Evolutionary conservation across 768 basidiomycete species (phyloP), one percentile per base, ranked within the genome.

Genomic region (Tulasnella sp.): DNA sequence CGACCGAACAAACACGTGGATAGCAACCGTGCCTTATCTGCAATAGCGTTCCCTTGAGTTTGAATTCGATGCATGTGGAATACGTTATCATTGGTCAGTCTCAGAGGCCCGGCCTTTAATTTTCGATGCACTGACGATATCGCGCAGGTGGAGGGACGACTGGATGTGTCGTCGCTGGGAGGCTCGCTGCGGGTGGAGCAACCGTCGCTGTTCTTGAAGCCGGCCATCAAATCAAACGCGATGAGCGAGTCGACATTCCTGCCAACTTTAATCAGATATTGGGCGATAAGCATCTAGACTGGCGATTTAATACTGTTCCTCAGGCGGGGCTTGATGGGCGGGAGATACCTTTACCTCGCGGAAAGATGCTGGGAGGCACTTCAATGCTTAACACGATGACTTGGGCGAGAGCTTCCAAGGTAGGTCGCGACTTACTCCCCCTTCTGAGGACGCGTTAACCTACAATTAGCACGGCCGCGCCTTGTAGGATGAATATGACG

Each of bases 401-500:
- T 10, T 51, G 48, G 61, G 61, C 38, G n/a, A 61, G 60, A 41
- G 53, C 51, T 49, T 57, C 55, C 27, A 57, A 57, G 53, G 57
- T 60, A 29, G n/a, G 15, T 1, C 22, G 15, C n/a, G n/a, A n/a
- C n/a, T 38, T 15, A 15, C 34, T 15, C 34, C 34, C 34, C 34
- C 15, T 38, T 38, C 34, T 15, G 7, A 38, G 15, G 34, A 38
- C 34, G 34, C 34, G 34, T 38, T 38, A 15, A 15, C 34, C 21
- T 17, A 19, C 30, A 22, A 31, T 56, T 30, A 49, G 12, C 2
- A 38, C 31, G 30, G n/a, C 25, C 31, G 58, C 46, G 29, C 30
- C 56, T 22, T 29, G 30, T 31, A 59, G 42, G 61, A 62, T 25
- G 61, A 62, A 50, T 62, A 62, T 44, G 60, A 62, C 31, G 59